phyloP scores from a whole-genome alignment of 2,329 filamentous ascomycete genomes.

The Tolypocladium album region DNA sequence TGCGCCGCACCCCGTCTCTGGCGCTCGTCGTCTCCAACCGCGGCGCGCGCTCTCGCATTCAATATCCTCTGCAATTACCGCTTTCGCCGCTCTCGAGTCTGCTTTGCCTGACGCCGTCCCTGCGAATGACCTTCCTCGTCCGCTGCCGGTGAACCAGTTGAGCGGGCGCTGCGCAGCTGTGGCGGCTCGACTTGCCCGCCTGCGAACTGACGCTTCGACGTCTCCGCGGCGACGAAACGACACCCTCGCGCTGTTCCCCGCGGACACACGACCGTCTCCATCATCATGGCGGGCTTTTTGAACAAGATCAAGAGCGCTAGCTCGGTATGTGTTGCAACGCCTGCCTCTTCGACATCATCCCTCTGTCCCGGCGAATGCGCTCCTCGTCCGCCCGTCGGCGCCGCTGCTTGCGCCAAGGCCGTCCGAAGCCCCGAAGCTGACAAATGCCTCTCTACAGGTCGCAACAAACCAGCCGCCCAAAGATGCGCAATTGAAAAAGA shows the following conservation, averaged over 20 bases:
- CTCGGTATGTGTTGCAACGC: conserved; percentile 33
- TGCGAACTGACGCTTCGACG: conserved; percentile 2
- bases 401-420: not conserved
- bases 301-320: conserved; percentile 46
- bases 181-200: conserved; percentile 15
- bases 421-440: conserved; percentile 17
- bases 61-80: not conserved
- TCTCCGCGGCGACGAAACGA: conserved; percentile 1
- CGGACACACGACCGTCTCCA: conserved; percentile 11
- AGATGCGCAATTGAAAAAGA: conserved; percentile 41
- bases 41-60: not conserved
- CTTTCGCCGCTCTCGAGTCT: not conserved
- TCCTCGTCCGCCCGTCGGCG: not conserved
- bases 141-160: conserved; percentile 15
- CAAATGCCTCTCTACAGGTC: conserved; percentile 26
- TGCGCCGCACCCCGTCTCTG: not conserved
- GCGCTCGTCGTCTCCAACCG: not conserved
- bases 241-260: not conserved
- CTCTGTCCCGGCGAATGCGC: not conserved
- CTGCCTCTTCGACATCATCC: not conserved
- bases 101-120: not conserved
- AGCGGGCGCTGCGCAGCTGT: conserved; percentile 24
- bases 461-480: conserved; percentile 30
- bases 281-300: conserved; percentile 45
- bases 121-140: conserved; percentile 4